phyloP scores from a whole-genome alignment of 1,284 basidiomycete genomes.

The Rhodotorula sp. region DNA sequence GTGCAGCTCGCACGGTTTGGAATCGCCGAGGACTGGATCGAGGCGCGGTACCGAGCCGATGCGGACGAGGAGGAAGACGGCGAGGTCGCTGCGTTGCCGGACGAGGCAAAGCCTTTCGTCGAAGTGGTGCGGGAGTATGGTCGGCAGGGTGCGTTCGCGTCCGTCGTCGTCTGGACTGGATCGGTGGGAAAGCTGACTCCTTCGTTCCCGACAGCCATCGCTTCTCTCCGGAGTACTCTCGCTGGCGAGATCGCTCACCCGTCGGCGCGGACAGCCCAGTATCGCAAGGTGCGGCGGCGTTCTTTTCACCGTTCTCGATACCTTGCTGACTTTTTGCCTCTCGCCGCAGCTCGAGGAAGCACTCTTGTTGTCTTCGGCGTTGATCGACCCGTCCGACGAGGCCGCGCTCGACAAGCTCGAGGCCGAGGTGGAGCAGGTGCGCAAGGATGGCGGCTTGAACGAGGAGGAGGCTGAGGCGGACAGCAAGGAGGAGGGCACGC shows the following conservation, averaged over 20 bases:
- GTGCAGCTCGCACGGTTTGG: constrained; percentile 17
- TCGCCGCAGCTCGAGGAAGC: constrained; percentile 31
- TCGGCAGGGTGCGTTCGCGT: constrained; percentile 14
- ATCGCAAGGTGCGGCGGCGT: constrained; percentile 25
- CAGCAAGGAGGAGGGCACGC: background rate
- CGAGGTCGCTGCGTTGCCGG: constrained; percentile 1
- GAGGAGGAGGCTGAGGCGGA: background rate
- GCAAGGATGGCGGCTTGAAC: constrained; percentile 27
- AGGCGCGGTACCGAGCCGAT: constrained; percentile 24
- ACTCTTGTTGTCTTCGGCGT: constrained; percentile 28
- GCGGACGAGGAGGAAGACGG: constrained; percentile 12
- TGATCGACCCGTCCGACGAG: constrained; percentile 31
- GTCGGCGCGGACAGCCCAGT: constrained; percentile 15
- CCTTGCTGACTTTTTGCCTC: background rate
- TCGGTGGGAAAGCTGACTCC: no score
- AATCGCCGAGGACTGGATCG: constrained; percentile 25
- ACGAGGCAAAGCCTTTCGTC: constrained; percentile 27
- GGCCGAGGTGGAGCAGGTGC: constrained; percentile 18
- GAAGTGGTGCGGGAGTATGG: constrained; percentile 12
- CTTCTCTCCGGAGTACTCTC: constrained; percentile 12
- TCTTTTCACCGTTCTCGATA: background rate
- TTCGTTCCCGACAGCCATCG: constrained; percentile 21
- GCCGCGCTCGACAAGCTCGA: constrained; percentile 13
- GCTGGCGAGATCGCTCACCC: constrained; percentile 1
- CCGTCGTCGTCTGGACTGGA: no score